Base-by-base conservation (phyloP, 1,139 yeast genomes). In the Lodderomyces pseudojiufengensis region DNA sequence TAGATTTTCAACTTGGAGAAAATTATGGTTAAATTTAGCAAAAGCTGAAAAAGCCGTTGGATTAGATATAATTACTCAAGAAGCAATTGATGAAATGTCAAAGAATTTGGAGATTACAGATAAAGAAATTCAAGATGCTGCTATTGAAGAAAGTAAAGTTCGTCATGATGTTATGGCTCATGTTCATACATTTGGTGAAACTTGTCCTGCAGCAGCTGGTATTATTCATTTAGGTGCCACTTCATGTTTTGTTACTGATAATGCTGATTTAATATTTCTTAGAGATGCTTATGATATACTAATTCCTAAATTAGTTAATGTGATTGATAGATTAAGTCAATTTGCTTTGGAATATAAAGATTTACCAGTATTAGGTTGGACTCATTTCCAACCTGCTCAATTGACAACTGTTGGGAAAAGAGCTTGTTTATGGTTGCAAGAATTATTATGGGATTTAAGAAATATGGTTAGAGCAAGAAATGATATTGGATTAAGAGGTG, bases 151-250 rank as follows among this genome's bases (percentile, higher is more conserved):
- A 64, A 96, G 97, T 40, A 88, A 84, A 60, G 97, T 92, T 39
- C 84, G 99, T 70, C 99, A 92, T 64, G 99, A 92, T 62, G 99
- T 92, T 51, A 92, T 92, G 99, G 96, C 98, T 40, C 98, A 92
- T 54, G 97, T 92, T 43, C 98, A 94, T 57, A 86, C 84, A 38
- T 92, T 84, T 60, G 98, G 98, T 48, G 75, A 82, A 50, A 79
- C 85, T 23, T 85, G 95, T 54, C 99, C 99, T 13, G 83, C 82
- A 9, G 99, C 99, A 24, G 92, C 98, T 29, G 97, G 97, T 50
- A 90, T 92, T 62, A 92, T 92, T 56, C 99, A 92, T 59, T 73
- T 94, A 58, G 99, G 99, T 56, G 98, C 99, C 29, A 92, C 99
- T 28, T 88, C 97, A 4, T 92, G 99, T 73, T 92, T 69, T 54